Evolutionary conservation across 2,329 filamentous ascomycete species (phyloP).

Genomic region (Fusarium anthophilum): DNA sequence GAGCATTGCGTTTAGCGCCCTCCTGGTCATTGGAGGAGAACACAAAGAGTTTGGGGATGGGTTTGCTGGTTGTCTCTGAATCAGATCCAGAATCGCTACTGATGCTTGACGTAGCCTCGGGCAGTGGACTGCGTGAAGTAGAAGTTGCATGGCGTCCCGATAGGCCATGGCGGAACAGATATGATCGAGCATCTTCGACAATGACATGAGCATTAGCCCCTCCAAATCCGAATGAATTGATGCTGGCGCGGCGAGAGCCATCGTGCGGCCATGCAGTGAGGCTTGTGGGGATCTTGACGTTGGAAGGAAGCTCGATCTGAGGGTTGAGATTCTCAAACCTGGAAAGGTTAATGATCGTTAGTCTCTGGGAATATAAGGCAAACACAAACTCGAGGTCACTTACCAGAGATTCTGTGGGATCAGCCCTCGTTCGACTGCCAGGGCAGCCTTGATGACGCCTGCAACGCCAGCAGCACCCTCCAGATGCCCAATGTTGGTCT

Average conservation of each 20-base stretch:
- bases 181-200: not conserved
- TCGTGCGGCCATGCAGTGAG: not conserved
- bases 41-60: not conserved
- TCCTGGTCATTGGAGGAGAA: not conserved
- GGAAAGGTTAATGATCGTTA: not conserved
- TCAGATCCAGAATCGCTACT: not conserved
- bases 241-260: not conserved
- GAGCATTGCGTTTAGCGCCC: not conserved
- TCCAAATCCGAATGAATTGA: not conserved
- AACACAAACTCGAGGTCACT: not conserved
- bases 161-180: not conserved
- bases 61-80: not conserved
- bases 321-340: not conserved
- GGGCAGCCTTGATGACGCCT: not conserved
- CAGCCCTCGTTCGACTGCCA: not conserved
- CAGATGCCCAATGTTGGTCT: not conserved
- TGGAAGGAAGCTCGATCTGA: not conserved
- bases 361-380: not conserved
- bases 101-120: not conserved
- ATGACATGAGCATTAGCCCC: not conserved
- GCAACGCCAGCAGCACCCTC: not conserved
- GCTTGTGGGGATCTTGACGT: not conserved
- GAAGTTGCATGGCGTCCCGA: not conserved
- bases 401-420: not conserved
- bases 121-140: not conserved